phyloP scores from a whole-genome alignment of 2,329 filamentous ascomycete genomes.

The Annulohypoxylon truncatum region DNA sequence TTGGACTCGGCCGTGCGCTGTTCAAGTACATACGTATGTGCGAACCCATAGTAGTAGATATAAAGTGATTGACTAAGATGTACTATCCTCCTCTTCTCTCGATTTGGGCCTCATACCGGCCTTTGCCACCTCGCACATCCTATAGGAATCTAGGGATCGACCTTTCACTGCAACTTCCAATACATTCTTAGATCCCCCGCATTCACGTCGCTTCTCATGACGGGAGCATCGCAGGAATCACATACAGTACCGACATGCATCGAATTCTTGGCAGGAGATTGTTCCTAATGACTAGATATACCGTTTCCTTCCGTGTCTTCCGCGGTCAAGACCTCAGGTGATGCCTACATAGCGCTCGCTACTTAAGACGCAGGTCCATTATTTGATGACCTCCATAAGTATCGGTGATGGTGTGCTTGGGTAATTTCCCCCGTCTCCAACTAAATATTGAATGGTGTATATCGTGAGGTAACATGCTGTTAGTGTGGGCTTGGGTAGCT shows the following conservation, averaged over 20 bases:
- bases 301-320: slow-evolving; percentile 32
- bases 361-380: not conserved
- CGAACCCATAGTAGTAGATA: slow-evolving; percentile 8
- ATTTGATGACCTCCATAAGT: slow-evolving; percentile 8
- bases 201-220: slow-evolving; percentile 13
- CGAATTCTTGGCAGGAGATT: slow-evolving; percentile 28
- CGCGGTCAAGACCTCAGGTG: slow-evolving; percentile 15
- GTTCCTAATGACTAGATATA: slow-evolving; percentile 9
- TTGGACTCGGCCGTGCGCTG: slow-evolving; percentile 25
- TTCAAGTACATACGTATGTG: slow-evolving; percentile 17
- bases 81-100: slow-evolving; percentile 7
- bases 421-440: slow-evolving; percentile 20
- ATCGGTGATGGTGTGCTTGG: slow-evolving; percentile 13
- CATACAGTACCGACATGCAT: slow-evolving; percentile 31
- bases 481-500: slow-evolving; percentile 10
- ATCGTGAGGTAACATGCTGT: slow-evolving; percentile 5
- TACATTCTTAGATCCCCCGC: slow-evolving; percentile 7
- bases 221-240: slow-evolving; percentile 15
- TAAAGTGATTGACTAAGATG: slow-evolving; percentile 11
- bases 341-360: slow-evolving; percentile 2
- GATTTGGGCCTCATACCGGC: slow-evolving; percentile 6
- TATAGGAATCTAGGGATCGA: slow-evolving; percentile 14
- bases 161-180: slow-evolving; percentile 8
- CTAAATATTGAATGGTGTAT: not conserved
- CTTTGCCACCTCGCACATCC: slow-evolving; percentile 1